Evolutionary conservation across 257 asterid species (phyloP).

Genomic region (Oldenlandia corymbosa): DNA sequence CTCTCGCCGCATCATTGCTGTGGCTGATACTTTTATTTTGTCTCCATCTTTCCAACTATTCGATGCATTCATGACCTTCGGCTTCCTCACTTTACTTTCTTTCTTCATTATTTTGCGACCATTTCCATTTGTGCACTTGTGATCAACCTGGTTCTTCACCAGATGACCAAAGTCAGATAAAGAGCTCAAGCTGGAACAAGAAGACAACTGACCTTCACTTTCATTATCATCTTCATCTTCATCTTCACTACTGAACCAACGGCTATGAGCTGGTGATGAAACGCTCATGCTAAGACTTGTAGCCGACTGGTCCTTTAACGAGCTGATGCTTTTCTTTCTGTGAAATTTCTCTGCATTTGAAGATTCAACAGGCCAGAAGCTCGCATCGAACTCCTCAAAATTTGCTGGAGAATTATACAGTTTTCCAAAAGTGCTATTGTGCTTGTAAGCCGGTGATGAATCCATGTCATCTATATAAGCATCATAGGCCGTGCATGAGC

Average conservation of each 20-base stretch:
- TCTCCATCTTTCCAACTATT: conserved; percentile 28
- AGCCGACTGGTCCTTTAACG: conserved; percentile 12
- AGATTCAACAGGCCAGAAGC: conserved; percentile 11
- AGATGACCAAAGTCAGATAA: conserved; percentile 19
- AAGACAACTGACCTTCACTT: conserved; percentile 32
- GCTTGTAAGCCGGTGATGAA: conserved; percentile 14
- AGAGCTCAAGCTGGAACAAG: conserved; percentile 32
- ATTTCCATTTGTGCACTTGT: conserved; percentile 8
- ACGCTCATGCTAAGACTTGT: conserved; percentile 17
- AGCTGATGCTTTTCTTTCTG: background rate
- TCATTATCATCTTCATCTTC: conserved; percentile 18
- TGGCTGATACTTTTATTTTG: conserved; percentile 4
- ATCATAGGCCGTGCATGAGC: conserved; percentile 4
- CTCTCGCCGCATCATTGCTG: background rate
- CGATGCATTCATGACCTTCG: conserved; percentile 23
- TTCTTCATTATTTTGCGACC: conserved; percentile 17
- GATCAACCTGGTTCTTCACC: conserved; percentile 2
- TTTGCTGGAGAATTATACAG: conserved; percentile 23
- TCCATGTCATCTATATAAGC: conserved; percentile 6
- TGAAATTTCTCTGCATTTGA: conserved; percentile 13
- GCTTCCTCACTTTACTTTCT: conserved; percentile 19
- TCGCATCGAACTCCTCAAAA: conserved; percentile 30
- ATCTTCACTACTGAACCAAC: conserved; percentile 24
- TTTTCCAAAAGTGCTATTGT: conserved; percentile 11
- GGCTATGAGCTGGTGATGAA: conserved; percentile 25